Evolutionary conservation across 306 rosid genomes (phyloP).

Genomic region (Alnus glutinosa): DNA sequence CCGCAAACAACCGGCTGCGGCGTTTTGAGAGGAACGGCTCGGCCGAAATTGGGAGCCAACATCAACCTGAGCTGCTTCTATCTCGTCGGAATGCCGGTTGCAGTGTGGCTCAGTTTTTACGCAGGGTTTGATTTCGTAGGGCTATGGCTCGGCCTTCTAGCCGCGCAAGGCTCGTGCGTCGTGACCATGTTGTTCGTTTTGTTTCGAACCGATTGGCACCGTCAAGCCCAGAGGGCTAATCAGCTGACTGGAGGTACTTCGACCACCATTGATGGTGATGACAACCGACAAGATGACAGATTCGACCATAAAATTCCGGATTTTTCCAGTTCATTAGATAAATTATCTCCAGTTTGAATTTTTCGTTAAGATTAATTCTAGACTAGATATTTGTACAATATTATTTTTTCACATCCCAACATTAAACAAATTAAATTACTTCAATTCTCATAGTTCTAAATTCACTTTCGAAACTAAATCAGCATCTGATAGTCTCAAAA

Average conservation of each 20-base stretch:
- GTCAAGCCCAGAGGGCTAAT: slow-evolving; percentile 60
- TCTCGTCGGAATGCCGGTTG: slow-evolving; percentile 86
- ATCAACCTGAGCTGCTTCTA: slow-evolving; percentile 84
- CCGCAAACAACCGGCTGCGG: slow-evolving; percentile 93
- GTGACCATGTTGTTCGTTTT: slow-evolving; percentile 65
- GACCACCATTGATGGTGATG: slow-evolving; percentile 10
- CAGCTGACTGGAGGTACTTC: slow-evolving; percentile 51
- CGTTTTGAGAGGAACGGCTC: slow-evolving; percentile 81
- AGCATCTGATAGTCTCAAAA: too few relatives aligned
- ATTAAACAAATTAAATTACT: not conserved
- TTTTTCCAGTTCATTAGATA: not conserved
- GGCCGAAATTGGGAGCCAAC: slow-evolving; percentile 82
- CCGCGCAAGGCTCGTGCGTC: slow-evolving; percentile 77
- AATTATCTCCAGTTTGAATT: slow-evolving; percentile 38
- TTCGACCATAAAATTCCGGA: slow-evolving; percentile 4
- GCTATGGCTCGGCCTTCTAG: slow-evolving; percentile 81
- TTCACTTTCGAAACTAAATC: too few relatives aligned
- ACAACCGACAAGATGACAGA: not conserved
- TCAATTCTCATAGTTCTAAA: too few relatives aligned
- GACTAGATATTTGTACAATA: not conserved
- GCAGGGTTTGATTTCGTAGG: slow-evolving; percentile 78
- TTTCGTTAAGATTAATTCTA: not conserved
- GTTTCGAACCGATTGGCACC: slow-evolving; percentile 74
- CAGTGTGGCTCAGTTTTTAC: slow-evolving; percentile 68
- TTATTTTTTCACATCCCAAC: not conserved